Evolutionary conservation across 495 filamentous ascomycete species (phyloP), one percentile per base, ranked within the genome.

Genomic region (Podospora comata): DNA sequence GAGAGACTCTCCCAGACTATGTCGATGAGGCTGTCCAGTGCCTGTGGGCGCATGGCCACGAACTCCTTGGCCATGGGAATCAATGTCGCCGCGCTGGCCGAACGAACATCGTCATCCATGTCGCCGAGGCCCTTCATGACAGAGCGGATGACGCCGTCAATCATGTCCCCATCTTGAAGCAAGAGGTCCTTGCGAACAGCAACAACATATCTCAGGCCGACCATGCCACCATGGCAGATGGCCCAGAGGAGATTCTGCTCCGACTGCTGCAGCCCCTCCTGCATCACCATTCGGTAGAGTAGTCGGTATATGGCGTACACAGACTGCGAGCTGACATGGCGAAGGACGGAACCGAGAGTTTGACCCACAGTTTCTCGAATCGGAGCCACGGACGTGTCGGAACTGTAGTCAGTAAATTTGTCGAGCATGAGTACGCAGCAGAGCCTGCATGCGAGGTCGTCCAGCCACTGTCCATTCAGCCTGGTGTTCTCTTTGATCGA

Each of bases 1-100:
- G 95, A 96, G 23, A 99, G 85, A 79, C 95, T 98, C 69, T 93
- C 92, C 95, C 95, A 99, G 28, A 99, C 93, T 70, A 97, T 95
- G 76, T 90, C 88, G 79, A 98, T 97, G 57, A 99, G 85, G 32
- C 85, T 82, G 61, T 91, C 85, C 44, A 99, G 85, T 34, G 91
- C 89, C 54, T 80, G 82, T 62, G 92, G 89, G 9, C 93, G 90
- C 73, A 96, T 86, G 64, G 84, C 86, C 66, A 99, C 93, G 72
- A 98, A 93, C 72, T 98, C 94, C 75, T 92, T 88, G 15, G 95
- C 93, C 74, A 99, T 96, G 7, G 95, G 95, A 58, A 97, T 95
- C 55, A 99, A 83, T 1, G 95, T 99, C 44, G 96, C 93, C 23
- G 95, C 95, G 83, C 95, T 97, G 75, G 98, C 93, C 64, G 95